Evolutionary conservation across 2,329 filamentous ascomycete species (phyloP).

Genomic region (Botrytis pseudocinerea): DNA sequence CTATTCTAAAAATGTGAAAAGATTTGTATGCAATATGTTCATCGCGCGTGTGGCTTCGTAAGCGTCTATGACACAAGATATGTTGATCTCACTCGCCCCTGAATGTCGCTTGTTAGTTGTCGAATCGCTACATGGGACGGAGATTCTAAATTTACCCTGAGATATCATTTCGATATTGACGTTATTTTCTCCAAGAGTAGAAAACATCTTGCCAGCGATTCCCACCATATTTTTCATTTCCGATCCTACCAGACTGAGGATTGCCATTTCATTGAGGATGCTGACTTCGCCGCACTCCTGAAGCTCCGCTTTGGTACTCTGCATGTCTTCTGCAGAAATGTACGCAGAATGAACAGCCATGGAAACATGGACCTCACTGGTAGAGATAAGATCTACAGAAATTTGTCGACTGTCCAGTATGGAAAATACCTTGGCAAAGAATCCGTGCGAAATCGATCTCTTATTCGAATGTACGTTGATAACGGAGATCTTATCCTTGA

Average conservation of each 20-base stretch:
- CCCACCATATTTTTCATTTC: constrained; percentile 98
- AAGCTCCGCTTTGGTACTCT: constrained; percentile 70
- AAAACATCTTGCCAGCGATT: constrained; percentile 92
- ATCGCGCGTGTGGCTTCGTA: constrained; percentile 88
- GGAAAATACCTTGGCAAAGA: constrained; percentile 90
- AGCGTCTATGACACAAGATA: constrained; percentile 94
- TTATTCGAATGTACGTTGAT: constrained; percentile 99
- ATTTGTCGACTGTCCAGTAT: constrained; percentile 85
- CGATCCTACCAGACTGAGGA: constrained; percentile 88
- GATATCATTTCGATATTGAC: constrained; percentile 99
- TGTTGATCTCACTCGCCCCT: constrained; percentile 99
- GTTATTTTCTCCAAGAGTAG: constrained; percentile 85
- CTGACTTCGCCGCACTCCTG: constrained; percentile 85
- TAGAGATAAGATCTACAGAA: constrained; percentile 94
- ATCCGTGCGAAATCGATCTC: constrained; percentile 91
- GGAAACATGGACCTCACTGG: constrained; percentile 93
- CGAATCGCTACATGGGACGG: constrained; percentile 8
- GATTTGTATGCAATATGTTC: constrained; percentile 93
- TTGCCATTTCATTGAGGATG: constrained; percentile 88
- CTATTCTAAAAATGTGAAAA: constrained; percentile 88
- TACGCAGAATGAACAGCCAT: constrained; percentile 90
- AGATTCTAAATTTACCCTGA: constrained; percentile 64
- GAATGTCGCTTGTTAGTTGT: constrained; percentile 12
- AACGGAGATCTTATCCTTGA: constrained; percentile 95
- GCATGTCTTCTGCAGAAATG: constrained; percentile 60